phyloP scores from a whole-genome alignment of 2,329 filamentous ascomycete genomes.

The Colletotrichum viniferum region DNA sequence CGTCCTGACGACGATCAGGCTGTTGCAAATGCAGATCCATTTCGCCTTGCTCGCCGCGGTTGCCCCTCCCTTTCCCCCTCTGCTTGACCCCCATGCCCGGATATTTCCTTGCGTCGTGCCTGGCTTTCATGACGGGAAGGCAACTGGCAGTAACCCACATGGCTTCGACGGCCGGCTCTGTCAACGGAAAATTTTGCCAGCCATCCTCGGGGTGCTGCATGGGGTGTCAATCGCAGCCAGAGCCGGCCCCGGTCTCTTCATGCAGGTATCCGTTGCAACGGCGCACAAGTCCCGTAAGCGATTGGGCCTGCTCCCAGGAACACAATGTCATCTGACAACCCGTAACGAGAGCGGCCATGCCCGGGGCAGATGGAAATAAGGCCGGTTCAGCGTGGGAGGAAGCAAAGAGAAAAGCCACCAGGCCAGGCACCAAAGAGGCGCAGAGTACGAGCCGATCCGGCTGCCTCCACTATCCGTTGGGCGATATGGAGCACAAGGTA shows the following conservation, averaged over 20 bases:
- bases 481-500: not conserved
- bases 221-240: not conserved
- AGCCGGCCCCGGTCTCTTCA: conserved; percentile 7
- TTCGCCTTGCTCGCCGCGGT: not conserved
- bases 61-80: not conserved
- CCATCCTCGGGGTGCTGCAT: conserved; percentile 11
- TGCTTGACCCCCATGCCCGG: not conserved
- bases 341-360: not conserved
- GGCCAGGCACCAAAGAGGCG: conserved; percentile 7
- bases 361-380: not conserved
- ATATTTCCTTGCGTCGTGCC: conserved; percentile 1
- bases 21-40: conserved; percentile 7
- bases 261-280: conserved; percentile 4
- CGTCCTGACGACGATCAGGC: conserved; percentile 11
- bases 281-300: conserved; percentile 1
- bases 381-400: not conserved
- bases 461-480: not conserved
- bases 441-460: conserved; percentile 13
- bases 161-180: conserved; percentile 3
- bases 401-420: not conserved
- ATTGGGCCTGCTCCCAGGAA: conserved; percentile 11
- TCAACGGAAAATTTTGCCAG: conserved; percentile 16
- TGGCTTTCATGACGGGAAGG: conserved; percentile 7
- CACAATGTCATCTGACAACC: conserved; percentile 18
- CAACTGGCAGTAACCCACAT: conserved; percentile 7